These are phyloP conservation scores for Rhodotorula sp. DNA, from an alignment of 1,284 basidiomycete genomes.

Conservation along the genomic window DNA sequence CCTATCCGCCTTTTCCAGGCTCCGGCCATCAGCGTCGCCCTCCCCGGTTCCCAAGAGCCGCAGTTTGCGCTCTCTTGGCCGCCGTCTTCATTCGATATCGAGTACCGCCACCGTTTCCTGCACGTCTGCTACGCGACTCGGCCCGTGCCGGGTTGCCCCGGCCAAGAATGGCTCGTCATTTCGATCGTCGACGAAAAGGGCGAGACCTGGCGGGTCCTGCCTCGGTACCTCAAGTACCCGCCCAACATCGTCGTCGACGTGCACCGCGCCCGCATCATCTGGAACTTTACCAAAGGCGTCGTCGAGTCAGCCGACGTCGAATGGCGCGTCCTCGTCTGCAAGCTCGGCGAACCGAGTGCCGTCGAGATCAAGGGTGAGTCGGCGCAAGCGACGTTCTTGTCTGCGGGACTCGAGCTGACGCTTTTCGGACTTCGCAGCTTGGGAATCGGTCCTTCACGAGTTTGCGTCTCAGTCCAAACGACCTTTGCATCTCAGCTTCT, in stretches of 20 bases:
- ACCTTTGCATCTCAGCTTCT: constrained; percentile 37
- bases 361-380: constrained; percentile 65
- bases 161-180: constrained; percentile 42
- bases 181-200: constrained; percentile 71
- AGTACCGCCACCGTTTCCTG: constrained; percentile 67
- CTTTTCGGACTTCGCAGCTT: neutral
- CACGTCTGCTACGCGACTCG: constrained; percentile 65
- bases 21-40: constrained; percentile 25
- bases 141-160: neutral
- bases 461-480: constrained; percentile 12
- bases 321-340: constrained; percentile 72
- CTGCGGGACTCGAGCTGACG: too few species aligned
- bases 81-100: constrained; percentile 61
- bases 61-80: constrained; percentile 53
- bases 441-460: constrained; percentile 2
- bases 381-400: too few species aligned
- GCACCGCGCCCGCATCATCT: constrained; percentile 56
- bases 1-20: constrained; percentile 24
- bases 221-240: constrained; percentile 46
- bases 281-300: constrained; percentile 64
- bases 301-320: constrained; percentile 66
- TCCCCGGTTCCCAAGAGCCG: neutral
- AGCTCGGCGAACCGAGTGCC: constrained; percentile 61
- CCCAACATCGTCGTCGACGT: constrained; percentile 54
- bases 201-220: constrained; percentile 57